These are phyloP conservation scores for Talaromyces proteolyticus DNA, from an alignment of 495 filamentous ascomycete genomes.

Conservation along the genomic window DNA sequence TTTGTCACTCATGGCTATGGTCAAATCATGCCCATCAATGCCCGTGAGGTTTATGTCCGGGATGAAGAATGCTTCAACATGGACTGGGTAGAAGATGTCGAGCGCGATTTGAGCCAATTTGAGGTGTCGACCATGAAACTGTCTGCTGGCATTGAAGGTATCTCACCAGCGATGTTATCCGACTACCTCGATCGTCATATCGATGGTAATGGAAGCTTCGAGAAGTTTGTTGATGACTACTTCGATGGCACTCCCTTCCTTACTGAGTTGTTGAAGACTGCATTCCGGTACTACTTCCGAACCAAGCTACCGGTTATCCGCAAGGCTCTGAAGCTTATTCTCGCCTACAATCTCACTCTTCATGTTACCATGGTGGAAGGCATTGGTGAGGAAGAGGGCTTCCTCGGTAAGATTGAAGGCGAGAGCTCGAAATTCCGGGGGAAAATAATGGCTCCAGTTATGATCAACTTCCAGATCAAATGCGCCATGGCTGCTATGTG, in stretches of 20 bases:
- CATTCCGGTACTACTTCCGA: slow-evolving; percentile 80
- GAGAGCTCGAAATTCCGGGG: slow-evolving; percentile 73
- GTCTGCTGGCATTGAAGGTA: slow-evolving; percentile 77
- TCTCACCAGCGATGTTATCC: slow-evolving; percentile 66
- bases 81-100: slow-evolving; percentile 79
- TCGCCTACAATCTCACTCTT: slow-evolving; percentile 88
- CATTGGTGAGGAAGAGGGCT: slow-evolving; percentile 67
- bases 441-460: slow-evolving; percentile 85
- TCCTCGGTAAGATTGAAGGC: slow-evolving; percentile 75
- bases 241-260: slow-evolving; percentile 91
- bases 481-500: slow-evolving; percentile 91
- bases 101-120: slow-evolving; percentile 67
- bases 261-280: slow-evolving; percentile 89
- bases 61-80: slow-evolving; percentile 89
- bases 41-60: slow-evolving; percentile 82
- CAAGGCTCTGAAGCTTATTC: slow-evolving; percentile 83
- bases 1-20: slow-evolving; percentile 90
- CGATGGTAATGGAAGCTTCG: slow-evolving; percentile 68
- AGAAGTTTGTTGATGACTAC: slow-evolving; percentile 88
- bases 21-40: slow-evolving; percentile 78
- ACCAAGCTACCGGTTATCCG: slow-evolving; percentile 79
- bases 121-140: slow-evolving; percentile 80
- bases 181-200: slow-evolving; percentile 92
- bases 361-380: slow-evolving; percentile 91
- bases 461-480: slow-evolving; percentile 99